Conservation (phyloP, 805 yeast species). For the Metschnikowia lachancei region DNA sequence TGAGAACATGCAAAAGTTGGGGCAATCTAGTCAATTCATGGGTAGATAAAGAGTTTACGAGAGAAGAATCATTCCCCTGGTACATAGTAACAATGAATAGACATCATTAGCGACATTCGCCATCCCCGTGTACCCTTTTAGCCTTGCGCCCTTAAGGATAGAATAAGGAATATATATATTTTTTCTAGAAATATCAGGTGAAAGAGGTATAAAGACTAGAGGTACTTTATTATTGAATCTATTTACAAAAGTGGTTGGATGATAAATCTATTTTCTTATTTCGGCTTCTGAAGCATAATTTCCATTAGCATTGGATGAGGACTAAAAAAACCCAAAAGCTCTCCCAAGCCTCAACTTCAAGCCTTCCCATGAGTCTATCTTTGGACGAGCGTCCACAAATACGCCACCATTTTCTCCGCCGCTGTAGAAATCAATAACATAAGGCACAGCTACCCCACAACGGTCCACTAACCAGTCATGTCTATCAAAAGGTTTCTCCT, state of each 20-base stretch:
- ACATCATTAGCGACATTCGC: neutral
- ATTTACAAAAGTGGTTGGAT: neutral
- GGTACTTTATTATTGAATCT: neutral
- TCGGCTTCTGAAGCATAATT: neutral
- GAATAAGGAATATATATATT: no score
- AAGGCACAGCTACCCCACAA: constrained; percentile 80
- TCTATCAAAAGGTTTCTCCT: constrained; percentile 84
- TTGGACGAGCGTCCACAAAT: constrained; percentile 88
- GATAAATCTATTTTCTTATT: neutral
- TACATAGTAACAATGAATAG: constrained; percentile 9
- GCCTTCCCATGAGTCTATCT: constrained; percentile 80
- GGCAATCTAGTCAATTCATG: constrained; percentile 47
- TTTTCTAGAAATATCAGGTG: neutral
- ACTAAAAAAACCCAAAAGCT: constrained; percentile 48
- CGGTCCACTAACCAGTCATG: constrained; percentile 92
- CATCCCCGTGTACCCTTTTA: neutral
- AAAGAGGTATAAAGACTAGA: neutral
- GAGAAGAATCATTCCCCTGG: neutral
- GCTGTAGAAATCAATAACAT: constrained; percentile 85
- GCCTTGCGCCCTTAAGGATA: neutral
- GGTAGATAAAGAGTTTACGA: constrained; percentile 30
- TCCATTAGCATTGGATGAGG: neutral
- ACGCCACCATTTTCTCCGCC: constrained; percentile 50
- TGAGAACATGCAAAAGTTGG: constrained; percentile 57
- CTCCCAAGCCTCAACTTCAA: constrained; percentile 60